These are phyloP conservation scores for Microbotryum scabiosae DNA, from an alignment of 1,284 basidiomycete genomes.

Conservation along the genomic window DNA sequence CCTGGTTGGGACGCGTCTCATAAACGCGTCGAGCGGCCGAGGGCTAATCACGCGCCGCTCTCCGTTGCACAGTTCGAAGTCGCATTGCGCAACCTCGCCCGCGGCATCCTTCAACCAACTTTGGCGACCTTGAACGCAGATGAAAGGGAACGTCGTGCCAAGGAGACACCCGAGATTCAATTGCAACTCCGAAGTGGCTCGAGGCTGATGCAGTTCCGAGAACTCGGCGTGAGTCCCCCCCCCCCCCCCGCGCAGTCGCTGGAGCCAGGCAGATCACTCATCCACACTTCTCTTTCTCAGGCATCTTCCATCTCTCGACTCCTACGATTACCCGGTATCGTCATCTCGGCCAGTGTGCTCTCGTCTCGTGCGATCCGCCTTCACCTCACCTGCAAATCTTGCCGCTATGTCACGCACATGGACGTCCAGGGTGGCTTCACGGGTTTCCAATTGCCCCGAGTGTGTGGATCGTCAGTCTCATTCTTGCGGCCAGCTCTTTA, in stretches of 20 bases:
- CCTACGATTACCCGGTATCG: conserved; percentile 93
- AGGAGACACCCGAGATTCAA: conserved; percentile 76
- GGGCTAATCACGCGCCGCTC: neutral
- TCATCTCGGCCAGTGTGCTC: conserved; percentile 91
- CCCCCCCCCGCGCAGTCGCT: neutral
- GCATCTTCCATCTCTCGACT: conserved; percentile 92
- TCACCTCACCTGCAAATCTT: conserved; percentile 85
- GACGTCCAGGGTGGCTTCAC: conserved; percentile 76
- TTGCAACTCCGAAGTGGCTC: conserved; percentile 78
- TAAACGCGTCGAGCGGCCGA: conserved; percentile 2
- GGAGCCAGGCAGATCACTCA: neutral
- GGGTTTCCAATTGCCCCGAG: conserved; percentile 73
- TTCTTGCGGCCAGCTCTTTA: neutral
- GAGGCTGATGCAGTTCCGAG: conserved; percentile 88
- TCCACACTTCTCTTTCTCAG: conserved; percentile 32
- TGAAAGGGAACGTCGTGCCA: conserved; percentile 37
- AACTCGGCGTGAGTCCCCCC: conserved; percentile 54
- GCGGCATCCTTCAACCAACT: conserved; percentile 54
- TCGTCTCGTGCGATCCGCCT: conserved; percentile 88
- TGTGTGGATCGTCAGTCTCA: conserved; percentile 59
- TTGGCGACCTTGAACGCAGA: conserved; percentile 32
- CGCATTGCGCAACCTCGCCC: conserved; percentile 72
- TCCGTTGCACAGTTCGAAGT: conserved; percentile 64
- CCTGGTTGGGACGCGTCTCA: neutral
- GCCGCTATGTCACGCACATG: conserved; percentile 71